These are phyloP conservation scores for Coprinellus aureogranulatus DNA, from an alignment of 768 basidiomycete species.

Conservation along the genomic window DNA sequence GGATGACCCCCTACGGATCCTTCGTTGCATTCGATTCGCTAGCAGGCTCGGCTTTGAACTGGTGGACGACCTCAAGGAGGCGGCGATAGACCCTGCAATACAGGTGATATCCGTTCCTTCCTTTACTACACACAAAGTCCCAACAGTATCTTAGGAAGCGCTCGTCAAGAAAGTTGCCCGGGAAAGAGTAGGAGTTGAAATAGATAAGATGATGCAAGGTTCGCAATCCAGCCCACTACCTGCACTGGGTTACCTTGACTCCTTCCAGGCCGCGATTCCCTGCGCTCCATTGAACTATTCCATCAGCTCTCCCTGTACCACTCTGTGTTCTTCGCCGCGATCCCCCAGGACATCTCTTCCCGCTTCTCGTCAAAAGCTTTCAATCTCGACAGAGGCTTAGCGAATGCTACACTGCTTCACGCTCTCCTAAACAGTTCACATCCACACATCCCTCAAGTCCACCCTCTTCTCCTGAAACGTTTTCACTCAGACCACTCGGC, in stretches of 20 bases:
- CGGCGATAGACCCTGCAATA: constrained; percentile 59
- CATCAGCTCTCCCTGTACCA: constrained; percentile 67
- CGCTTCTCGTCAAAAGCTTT: constrained; percentile 45
- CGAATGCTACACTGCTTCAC: constrained; percentile 59
- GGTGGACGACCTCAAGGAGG: constrained; percentile 61
- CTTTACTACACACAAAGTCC: constrained; percentile 13
- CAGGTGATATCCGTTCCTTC: constrained; percentile 46
- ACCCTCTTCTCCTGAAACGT: constrained; percentile 45
- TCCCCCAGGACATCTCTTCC: constrained; percentile 43
- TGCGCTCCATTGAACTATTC: constrained; percentile 74
- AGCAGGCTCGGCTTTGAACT: constrained; percentile 84
- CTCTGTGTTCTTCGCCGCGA: constrained; percentile 52
- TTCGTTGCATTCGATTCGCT: constrained; percentile 88
- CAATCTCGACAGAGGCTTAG: constrained; percentile 43
- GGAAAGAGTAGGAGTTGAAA: constrained; percentile 88
- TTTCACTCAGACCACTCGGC: constrained; percentile 37
- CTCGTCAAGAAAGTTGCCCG: constrained; percentile 79
- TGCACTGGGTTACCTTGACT: too few species aligned
- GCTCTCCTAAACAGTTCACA: constrained; percentile 36
- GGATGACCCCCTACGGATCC: constrained; percentile 92
- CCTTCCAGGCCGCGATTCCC: constrained; percentile 65
- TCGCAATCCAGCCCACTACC: background rate
- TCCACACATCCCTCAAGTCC: constrained; percentile 39
- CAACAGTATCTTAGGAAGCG: constrained; percentile 49
- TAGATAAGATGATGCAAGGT: constrained; percentile 95